Base-by-base conservation (phyloP, 2,329 filamentous ascomycete species). In the Claviceps humidiphila region DNA sequence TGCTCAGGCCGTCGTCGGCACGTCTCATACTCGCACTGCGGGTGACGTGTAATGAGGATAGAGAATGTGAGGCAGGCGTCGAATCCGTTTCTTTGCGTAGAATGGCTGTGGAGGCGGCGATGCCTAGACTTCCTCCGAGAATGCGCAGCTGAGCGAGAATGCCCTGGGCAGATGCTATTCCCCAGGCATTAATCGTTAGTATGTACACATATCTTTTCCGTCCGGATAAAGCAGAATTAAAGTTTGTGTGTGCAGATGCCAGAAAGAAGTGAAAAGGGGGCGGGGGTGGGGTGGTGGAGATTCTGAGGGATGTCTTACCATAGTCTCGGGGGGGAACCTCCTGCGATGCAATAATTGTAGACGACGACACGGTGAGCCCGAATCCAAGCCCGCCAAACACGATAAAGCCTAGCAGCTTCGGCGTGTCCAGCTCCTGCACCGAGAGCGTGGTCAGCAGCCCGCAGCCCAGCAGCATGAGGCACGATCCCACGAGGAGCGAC, bases 51-150 rank as follows among this genome's bases (percentile, higher is more conserved):
- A 24, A 13, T 22, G 37, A 37, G n/a, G 45, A 8, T 9, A 30
- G 16, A 9, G 16, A 20, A n/a, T 16, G 8, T 14, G 22, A 47
- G 8, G 34, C 14, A 20, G 22, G 9, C 5, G 16, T n/a, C 6
- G 40, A 41, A 13, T 30, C 22, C 14, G 61, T 43, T 63, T 64
- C 57, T 59, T 66, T 49, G 54, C 64, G 44, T 58, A 76, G 58
- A 16, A 78, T 66, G 16, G 72, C 71, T 1, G 76, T 73, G 20
- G 74, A 78, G 1, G 72, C 68, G 2, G 76, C 73, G 50, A 80
- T 77, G 3, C 76, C 76, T 30, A 79, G 64, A 53, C 75, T 77
- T 5, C 76, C 76, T 4, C 76, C 76, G 0, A 78, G 64, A 22
- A 79, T 70, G 37, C 76, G 69, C 24, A 71, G 61, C 52, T 79